phyloP scores from a whole-genome alignment of 495 filamentous ascomycete genomes.

The Apodospora peruviana region DNA sequence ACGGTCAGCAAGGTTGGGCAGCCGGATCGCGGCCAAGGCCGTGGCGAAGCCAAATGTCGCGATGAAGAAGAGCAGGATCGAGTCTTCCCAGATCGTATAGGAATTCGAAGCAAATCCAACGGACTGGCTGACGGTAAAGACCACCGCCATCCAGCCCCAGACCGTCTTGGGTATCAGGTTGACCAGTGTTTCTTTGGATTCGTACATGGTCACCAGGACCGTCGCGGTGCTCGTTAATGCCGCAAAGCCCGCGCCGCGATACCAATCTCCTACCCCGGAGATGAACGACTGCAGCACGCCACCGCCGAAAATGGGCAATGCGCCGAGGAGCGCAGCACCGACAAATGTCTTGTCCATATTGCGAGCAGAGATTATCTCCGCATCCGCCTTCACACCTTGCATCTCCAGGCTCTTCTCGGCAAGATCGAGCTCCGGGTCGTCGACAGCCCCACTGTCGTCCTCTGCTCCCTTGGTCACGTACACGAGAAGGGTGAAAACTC shows the following conservation, averaged over 20 bases:
- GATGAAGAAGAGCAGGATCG: constrained; percentile 87
- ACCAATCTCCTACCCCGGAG: constrained; percentile 30
- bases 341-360: constrained; percentile 31
- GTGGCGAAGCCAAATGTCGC: constrained; percentile 74
- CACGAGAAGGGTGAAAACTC: constrained; percentile 59
- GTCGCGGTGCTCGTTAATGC: constrained; percentile 60
- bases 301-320: constrained; percentile 18
- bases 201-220: constrained; percentile 51
- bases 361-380: constrained; percentile 21
- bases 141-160: constrained; percentile 80
- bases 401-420: constrained; percentile 40
- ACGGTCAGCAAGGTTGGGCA: constrained; percentile 55
- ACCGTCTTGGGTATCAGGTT: constrained; percentile 68
- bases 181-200: constrained; percentile 41
- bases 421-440: constrained; percentile 38
- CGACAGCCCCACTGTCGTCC: constrained; percentile 37
- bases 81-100: constrained; percentile 98
- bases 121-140: constrained; percentile 78
- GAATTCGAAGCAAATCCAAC: constrained; percentile 94
- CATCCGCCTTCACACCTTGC: constrained; percentile 24
- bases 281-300: constrained; percentile 23
- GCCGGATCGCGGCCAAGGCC: constrained; percentile 68
- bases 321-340: constrained; percentile 27
- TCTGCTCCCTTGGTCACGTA: constrained; percentile 57
- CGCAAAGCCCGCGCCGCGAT: constrained; percentile 37